Conservation (phyloP, 257 asterid species). For the Knoxia roxburghii region DNA sequence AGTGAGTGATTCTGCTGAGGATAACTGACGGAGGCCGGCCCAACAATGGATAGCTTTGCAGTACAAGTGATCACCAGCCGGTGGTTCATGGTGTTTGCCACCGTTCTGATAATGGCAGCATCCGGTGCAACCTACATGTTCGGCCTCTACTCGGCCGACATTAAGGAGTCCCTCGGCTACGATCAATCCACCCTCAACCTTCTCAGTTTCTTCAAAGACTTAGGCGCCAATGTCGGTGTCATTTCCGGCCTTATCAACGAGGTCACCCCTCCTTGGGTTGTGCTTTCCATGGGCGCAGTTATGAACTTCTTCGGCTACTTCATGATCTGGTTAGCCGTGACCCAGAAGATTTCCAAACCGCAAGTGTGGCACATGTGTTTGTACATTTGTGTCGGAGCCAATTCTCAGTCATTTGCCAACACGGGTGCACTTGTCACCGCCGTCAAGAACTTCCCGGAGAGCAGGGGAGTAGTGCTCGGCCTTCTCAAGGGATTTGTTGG, state of each 20-base stretch:
- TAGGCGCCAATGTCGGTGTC: conserved; percentile 66
- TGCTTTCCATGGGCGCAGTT: conserved; percentile 59
- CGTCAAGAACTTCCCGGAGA: conserved; percentile 71
- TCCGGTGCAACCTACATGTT: conserved; percentile 93
- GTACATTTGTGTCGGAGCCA: conserved; percentile 72
- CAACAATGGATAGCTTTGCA: conserved; percentile 19
- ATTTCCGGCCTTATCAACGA: conserved; percentile 68
- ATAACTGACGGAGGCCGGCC: conserved; percentile 21
- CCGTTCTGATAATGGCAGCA: conserved; percentile 56
- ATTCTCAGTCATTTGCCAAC: conserved; percentile 78
- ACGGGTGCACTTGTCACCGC: conserved; percentile 80
- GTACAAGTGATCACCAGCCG: conserved; percentile 47
- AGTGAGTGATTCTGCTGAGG: conserved; percentile 34
- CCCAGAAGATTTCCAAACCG: conserved; percentile 42
- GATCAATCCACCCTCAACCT: conserved; percentile 75
- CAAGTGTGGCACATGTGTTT: conserved; percentile 76
- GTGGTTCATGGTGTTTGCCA: conserved; percentile 76
- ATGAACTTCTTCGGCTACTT: conserved; percentile 76
- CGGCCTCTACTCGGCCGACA: conserved; percentile 46
- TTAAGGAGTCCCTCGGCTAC: conserved; percentile 50
- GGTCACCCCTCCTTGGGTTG: conserved; percentile 88
- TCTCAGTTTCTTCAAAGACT: conserved; percentile 76
- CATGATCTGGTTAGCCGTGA: conserved; percentile 79
- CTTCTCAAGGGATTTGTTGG: conserved; percentile 42
- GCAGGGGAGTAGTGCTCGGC: conserved; percentile 41